Evolutionary conservation across 2,329 filamentous ascomycete species (phyloP).

Genomic region (Tolypocladium ovalisporum): DNA sequence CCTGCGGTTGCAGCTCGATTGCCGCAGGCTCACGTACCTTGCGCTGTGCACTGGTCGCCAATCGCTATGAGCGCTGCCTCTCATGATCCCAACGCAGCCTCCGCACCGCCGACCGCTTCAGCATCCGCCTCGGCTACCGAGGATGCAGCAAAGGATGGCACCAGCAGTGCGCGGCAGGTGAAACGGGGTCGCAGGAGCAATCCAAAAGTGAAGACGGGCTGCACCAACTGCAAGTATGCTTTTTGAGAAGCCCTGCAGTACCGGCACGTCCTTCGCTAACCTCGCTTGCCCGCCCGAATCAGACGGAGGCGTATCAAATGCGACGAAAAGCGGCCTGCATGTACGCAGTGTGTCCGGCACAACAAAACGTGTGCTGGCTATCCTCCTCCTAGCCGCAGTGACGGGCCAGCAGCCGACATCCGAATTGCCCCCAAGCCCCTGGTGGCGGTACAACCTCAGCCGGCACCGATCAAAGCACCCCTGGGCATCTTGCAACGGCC

Average conservation of each 20-base stretch:
- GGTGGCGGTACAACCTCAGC: constrained; percentile 11
- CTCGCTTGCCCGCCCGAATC: neutral
- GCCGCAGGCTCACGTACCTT: neutral
- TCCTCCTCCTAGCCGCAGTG: constrained; percentile 41
- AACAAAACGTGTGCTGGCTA: constrained; percentile 51
- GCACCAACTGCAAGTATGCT: constrained; percentile 57
- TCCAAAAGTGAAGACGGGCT: constrained; percentile 56
- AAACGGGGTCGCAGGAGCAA: constrained; percentile 42
- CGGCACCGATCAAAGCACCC: constrained; percentile 5
- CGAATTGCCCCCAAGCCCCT: constrained; percentile 38
- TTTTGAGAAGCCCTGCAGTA: neutral
- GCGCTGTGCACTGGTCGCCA: neutral
- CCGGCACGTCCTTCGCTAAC: neutral
- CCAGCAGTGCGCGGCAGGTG: constrained; percentile 3
- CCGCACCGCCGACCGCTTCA: neutral
- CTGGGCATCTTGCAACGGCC: constrained; percentile 6
- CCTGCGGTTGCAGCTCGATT: neutral
- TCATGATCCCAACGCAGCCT: neutral
- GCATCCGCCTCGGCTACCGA: neutral
- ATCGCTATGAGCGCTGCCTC: neutral
- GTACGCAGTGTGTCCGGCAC: constrained; percentile 47
- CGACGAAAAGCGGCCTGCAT: constrained; percentile 51
- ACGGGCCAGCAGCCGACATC: constrained; percentile 33
- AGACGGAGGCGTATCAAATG: constrained; percentile 55
- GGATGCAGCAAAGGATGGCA: neutral